Conservation (phyloP, 306 rosid genomes). For the Casuarina equisetifolia region DNA sequence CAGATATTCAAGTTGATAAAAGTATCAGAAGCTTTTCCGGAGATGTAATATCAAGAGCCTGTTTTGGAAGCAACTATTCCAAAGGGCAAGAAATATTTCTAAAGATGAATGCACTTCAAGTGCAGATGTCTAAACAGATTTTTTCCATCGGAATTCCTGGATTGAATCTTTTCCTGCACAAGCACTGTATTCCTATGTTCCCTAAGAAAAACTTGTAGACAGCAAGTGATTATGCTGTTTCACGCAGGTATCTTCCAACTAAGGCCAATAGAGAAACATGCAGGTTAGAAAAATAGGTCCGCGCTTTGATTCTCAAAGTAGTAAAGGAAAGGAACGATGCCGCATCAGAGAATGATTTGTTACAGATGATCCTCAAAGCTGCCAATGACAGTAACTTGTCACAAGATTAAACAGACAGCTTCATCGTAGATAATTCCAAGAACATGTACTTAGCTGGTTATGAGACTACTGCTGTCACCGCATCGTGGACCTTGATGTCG, state of each 20-base stretch:
- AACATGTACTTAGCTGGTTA: slow-evolving; percentile 41
- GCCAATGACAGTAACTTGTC: slow-evolving; percentile 21
- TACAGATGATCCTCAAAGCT: slow-evolving; percentile 37
- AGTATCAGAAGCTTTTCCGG: slow-evolving; percentile 24
- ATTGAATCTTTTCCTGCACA: background rate
- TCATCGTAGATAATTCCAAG: slow-evolving; percentile 42
- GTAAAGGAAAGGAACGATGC: slow-evolving; percentile 30
- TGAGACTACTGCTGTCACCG: slow-evolving; percentile 45
- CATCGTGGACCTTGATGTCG: slow-evolving; percentile 44
- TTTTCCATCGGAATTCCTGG: slow-evolving; percentile 7
- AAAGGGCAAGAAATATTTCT: slow-evolving; percentile 17
- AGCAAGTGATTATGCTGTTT: background rate
- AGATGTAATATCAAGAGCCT: slow-evolving; percentile 38
- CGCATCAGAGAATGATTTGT: slow-evolving; percentile 21
- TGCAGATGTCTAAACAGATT: slow-evolving; percentile 2
- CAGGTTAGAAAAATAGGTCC: slow-evolving; percentile 45
- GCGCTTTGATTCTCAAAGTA: slow-evolving; percentile 29
- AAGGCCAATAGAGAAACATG: slow-evolving; percentile 45
- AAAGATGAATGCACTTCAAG: slow-evolving; percentile 19
- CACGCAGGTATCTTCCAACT: slow-evolving; percentile 43
- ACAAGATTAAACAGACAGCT: slow-evolving; percentile 4
- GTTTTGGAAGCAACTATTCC: slow-evolving; percentile 34
- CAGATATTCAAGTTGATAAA: slow-evolving; percentile 26
- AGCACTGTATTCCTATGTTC: no score
- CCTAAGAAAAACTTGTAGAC: no score